Evolutionary conservation across 495 filamentous ascomycete species (phyloP), one percentile per base, ranked within the genome.

Genomic region (Aspergillus nidulans): DNA sequence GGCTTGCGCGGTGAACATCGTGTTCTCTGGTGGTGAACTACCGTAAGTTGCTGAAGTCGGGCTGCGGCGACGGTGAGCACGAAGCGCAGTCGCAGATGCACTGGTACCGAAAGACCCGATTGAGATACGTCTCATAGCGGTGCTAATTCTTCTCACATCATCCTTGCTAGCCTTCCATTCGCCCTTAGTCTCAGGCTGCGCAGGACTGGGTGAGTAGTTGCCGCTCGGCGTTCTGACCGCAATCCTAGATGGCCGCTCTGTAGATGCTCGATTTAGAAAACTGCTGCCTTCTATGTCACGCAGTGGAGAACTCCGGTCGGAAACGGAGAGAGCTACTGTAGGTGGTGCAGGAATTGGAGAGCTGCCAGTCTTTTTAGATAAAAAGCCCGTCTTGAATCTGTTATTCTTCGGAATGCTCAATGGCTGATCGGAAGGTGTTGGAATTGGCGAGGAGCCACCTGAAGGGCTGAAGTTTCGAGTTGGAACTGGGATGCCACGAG

Each of bases 341-440:
- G 83, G 82, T 6, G 85, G 86, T 20, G 86, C 76, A 23, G 64
- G 64, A 18, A 81, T 68, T 5, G 87, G 86, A 26, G 89, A 90
- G 53, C 81, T 84, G 52, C 80, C 73, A 1, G 69, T 59, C 58
- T 80, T 85, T 75, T 95, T 95, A 18, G 88, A 85, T 49, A 97
- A 75, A 68, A 95, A 96, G 23, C 94, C 94, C 28, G 91, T 79
- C 64, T 96, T 89, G 77, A 98, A 96, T 30, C 94, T 91, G 50
- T 80, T 82, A 61, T 88, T 91, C 60, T 73, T 76, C 18, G 66
- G 66, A 32, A 75, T 56, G 32, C 68, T 70, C 47, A 77, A 56
- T 1, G 67, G 67, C 15, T 65, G 58, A 21, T 75, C 75, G 13
- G 66, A 52, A 0, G 63, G 50, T 1, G 59, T 64, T 2, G 71